phyloP scores from a whole-genome alignment of 371 early-diverging fungal species.

The Mortierella sp. region DNA sequence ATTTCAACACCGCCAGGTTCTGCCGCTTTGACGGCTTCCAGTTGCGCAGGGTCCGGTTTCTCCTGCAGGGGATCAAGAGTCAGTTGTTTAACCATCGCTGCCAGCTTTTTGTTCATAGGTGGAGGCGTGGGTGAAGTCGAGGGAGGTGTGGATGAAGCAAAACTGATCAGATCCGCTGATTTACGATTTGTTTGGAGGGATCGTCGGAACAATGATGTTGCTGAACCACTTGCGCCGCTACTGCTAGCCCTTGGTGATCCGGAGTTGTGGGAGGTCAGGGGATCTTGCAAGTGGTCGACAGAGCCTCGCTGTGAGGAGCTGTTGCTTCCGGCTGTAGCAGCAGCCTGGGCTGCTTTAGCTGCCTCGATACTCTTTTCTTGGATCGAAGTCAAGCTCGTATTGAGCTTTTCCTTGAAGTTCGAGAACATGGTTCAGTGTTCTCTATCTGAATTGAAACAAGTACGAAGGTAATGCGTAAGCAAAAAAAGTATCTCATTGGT shows the following conservation, averaged over 20 bases:
- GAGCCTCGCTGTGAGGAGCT: slow-evolving; percentile 35
- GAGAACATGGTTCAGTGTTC: slow-evolving; percentile 39
- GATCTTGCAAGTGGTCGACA: slow-evolving; percentile 21
- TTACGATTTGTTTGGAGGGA: slow-evolving; percentile 31
- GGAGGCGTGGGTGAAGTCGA: background rate
- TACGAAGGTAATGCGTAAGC: too few species aligned
- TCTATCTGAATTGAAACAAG: too few species aligned
- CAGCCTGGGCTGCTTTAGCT: slow-evolving; percentile 38
- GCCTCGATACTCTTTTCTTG: slow-evolving; percentile 48
- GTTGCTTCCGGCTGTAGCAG: slow-evolving; percentile 20
- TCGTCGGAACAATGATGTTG: slow-evolving; percentile 42
- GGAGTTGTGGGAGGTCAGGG: slow-evolving; percentile 1
- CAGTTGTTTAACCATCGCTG: slow-evolving; percentile 35
- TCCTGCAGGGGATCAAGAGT: slow-evolving; percentile 49
- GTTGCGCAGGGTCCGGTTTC: slow-evolving; percentile 44
- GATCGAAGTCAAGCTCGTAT: slow-evolving; percentile 52
- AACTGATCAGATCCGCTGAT: slow-evolving; percentile 51
- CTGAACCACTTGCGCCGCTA: slow-evolving; percentile 1
- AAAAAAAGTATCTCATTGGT: too few species aligned
- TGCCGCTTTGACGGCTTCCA: slow-evolving; percentile 41
- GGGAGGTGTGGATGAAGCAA: slow-evolving; percentile 27
- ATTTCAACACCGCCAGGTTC: slow-evolving; percentile 47
- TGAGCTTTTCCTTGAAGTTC: slow-evolving; percentile 54
- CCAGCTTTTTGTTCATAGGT: slow-evolving; percentile 19
- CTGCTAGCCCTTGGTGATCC: slow-evolving; percentile 19